Conservation (phyloP, 2,329 filamentous ascomycete species). For the Trichoderma koningiopsis region DNA sequence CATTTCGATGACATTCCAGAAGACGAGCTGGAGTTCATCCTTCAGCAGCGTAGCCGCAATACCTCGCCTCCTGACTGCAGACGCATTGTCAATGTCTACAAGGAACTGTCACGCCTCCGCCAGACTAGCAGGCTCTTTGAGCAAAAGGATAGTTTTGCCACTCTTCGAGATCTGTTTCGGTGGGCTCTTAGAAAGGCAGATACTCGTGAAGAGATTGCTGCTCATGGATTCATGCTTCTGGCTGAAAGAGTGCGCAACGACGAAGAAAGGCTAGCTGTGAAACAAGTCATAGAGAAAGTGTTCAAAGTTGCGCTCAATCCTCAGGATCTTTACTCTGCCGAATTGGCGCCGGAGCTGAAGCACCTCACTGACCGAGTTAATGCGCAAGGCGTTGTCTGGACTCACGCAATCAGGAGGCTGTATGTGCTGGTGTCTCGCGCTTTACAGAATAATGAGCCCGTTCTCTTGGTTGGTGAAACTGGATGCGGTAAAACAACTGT, state of each 20-base stretch:
- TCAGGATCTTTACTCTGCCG: slow-evolving; percentile 68
- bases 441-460: slow-evolving; percentile 86
- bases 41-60: slow-evolving; percentile 83
- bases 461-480: slow-evolving; percentile 93
- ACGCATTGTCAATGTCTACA: slow-evolving; percentile 90
- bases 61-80: slow-evolving; percentile 89
- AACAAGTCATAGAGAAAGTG: slow-evolving; percentile 82
- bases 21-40: slow-evolving; percentile 86
- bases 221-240: slow-evolving; percentile 94
- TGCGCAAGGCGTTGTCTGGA: slow-evolving; percentile 81
- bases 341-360: slow-evolving; percentile 57
- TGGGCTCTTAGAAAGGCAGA: slow-evolving; percentile 89
- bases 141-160: slow-evolving; percentile 96
- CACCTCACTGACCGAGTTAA: slow-evolving; percentile 51
- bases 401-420: slow-evolving; percentile 86
- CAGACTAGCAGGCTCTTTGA: slow-evolving; percentile 93
- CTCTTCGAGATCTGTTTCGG: slow-evolving; percentile 89
- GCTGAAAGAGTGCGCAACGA: slow-evolving; percentile 91
- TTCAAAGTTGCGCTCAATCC: slow-evolving; percentile 85
- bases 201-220: slow-evolving; percentile 82
- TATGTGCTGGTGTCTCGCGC: slow-evolving; percentile 89
- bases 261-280: slow-evolving; percentile 83
- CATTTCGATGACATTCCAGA: slow-evolving; percentile 99
- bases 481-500: slow-evolving; percentile 98
- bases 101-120: slow-evolving; percentile 83